Conservation (phyloP, 164 flowering plant genomes). For the Akebia trifoliata region DNA sequence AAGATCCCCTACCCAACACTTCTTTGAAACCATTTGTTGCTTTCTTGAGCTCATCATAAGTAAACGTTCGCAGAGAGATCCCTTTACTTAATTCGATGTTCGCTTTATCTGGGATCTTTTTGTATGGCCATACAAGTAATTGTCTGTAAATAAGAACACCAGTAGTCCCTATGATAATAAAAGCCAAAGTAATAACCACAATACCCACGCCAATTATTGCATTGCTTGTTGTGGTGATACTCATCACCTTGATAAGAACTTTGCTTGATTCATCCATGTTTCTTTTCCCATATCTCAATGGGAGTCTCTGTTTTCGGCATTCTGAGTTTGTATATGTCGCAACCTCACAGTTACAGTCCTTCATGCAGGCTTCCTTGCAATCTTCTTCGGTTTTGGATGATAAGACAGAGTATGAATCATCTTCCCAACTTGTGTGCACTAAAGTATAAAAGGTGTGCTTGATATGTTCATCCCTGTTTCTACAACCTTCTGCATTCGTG, state of each 20-base stretch:
- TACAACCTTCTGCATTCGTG: neutral
- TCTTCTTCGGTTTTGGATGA: neutral
- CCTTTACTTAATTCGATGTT: neutral
- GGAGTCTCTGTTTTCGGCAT: conserved; percentile 6
- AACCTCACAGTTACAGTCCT: conserved; percentile 4
- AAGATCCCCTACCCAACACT: conserved; percentile 19
- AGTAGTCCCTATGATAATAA: conserved; percentile 1
- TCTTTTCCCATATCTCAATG: conserved; percentile 4
- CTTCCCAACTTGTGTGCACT: conserved; percentile 3
- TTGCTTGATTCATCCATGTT: neutral
- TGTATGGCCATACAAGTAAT: neutral
- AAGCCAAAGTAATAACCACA: neutral
- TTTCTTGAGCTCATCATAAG: conserved; percentile 15
- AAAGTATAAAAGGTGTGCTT: neutral
- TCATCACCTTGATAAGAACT: neutral
- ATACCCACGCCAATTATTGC: too few species aligned
- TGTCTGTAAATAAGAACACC: conserved; percentile 3
- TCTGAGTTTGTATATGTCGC: neutral
- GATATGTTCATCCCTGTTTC: neutral
- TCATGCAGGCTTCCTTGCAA: neutral
- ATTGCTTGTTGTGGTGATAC: neutral
- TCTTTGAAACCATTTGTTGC: conserved; percentile 22
- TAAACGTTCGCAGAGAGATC: conserved; percentile 13
- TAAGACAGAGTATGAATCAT: neutral
- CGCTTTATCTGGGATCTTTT: neutral